Evolutionary conservation across 495 filamentous ascomycete genomes (phyloP), one percentile per base, ranked within the genome.

Genomic region (Usnea hakonensis): DNA sequence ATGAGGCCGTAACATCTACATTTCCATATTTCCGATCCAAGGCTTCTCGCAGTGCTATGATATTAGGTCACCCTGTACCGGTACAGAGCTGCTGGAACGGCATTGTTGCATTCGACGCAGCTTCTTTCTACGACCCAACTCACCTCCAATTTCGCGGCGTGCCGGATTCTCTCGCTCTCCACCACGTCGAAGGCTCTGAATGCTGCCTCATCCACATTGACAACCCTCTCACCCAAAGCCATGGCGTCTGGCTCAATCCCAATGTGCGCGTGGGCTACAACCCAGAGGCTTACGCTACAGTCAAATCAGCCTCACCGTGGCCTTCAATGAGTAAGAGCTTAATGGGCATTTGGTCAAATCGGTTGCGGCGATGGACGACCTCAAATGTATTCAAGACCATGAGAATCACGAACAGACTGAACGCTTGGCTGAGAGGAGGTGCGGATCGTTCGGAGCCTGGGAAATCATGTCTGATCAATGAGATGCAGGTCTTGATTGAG

Each of bases 71-170:
- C 5, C 84, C 88, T 0, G 79, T 92, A 9, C 86, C 84, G 3
- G 90, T 95, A 0, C 74, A 71, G 35, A 88, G 85, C 60, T 95
- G 90, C 72, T 95, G 90, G 90, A 94, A 94, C 58, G 89, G 90
- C 48, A 87, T 93, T 77, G 83, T 86, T 21, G 78, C 75, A 16
- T 81, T 86, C 74, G 75, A 81, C 16, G 78, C 85, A 8, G 68
- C 72, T 5, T 84, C 87, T 3, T 90, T 90, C 74, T 80, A 81
- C 62, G 55, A 21, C 63, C 64, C 3, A 62, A 30, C 17, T 19
- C 78, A 80, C 40, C 76, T 87, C 11, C 72, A 74, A 36, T 95
- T 93, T 71, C 85, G 90, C 41, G 89, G 86, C 32, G 81, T 92
- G 55, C 69, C 83, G 0, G 90, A 93, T 64, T 79, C 72, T 2